Percentiles rank a stretch among this genome's conserved stretches.
Conservation (phyloP, 2,329 filamentous ascomycete species). For the Ceratocystis papillata region DNA sequence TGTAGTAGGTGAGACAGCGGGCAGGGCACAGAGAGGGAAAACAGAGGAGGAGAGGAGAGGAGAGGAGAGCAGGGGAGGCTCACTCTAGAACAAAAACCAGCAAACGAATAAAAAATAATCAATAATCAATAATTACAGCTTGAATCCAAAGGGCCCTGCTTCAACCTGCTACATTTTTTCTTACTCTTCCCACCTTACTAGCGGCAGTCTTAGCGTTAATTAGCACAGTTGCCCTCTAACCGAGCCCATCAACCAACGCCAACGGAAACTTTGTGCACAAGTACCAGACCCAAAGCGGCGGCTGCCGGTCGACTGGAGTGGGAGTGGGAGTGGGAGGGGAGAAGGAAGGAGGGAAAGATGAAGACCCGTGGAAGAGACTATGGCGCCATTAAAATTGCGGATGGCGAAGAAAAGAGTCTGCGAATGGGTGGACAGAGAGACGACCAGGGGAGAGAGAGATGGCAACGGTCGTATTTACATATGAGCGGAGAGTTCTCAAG, state of each 20-base stretch:
- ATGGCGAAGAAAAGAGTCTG: background rate
- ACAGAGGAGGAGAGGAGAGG: background rate
- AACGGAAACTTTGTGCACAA: constrained; percentile 13
- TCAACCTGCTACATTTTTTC: too few species aligned
- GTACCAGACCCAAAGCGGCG: constrained; percentile 6
- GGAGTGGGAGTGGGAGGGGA: background rate
- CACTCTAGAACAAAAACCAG: background rate
- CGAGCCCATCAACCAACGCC: background rate
- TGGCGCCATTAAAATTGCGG: constrained; percentile 7
- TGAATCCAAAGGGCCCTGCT: background rate
- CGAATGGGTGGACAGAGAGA: too few species aligned
- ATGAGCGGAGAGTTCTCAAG: too few species aligned
- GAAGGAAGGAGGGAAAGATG: background rate
- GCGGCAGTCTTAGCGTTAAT: too few species aligned
- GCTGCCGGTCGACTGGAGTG: background rate
- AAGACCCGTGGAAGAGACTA: background rate
- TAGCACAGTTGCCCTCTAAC: background rate
- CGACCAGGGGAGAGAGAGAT: too few species aligned
- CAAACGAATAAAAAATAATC: background rate
- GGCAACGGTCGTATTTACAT: too few species aligned
- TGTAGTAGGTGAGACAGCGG: background rate
- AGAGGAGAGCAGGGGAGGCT: background rate
- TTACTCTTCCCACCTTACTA: too few species aligned
- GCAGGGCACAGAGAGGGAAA: background rate
- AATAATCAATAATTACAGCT: background rate